These are phyloP conservation scores for Tetrapisispora phaffii DNA, from an alignment of 805 yeast genomes.

Conservation along the genomic window DNA sequence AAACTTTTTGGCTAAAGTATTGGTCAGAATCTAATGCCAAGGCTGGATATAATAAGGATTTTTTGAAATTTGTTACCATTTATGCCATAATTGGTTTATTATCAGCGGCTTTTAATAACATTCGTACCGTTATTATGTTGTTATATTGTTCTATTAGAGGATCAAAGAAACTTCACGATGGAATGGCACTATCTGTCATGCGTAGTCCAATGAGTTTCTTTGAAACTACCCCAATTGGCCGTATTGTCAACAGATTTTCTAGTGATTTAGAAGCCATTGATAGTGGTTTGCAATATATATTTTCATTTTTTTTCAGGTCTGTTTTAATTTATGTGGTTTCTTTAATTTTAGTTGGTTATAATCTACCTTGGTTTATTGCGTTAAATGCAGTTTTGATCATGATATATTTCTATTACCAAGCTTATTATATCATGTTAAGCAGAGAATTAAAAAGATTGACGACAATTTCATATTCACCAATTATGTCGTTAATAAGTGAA, in stretches of 20 bases:
- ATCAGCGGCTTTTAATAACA: slow-evolving; percentile 39
- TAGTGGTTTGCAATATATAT: slow-evolving; percentile 43
- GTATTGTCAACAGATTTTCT: slow-evolving; percentile 55
- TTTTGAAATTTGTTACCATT: slow-evolving; percentile 39
- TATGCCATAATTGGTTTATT: slow-evolving; percentile 49
- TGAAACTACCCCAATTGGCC: slow-evolving; percentile 60
- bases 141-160: slow-evolving; percentile 47
- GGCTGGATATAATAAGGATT: slow-evolving; percentile 35
- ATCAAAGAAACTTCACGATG: slow-evolving; percentile 44
- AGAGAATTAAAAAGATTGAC: slow-evolving; percentile 72
- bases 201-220: slow-evolving; percentile 57
- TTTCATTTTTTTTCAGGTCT: slow-evolving; percentile 39
- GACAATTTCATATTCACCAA: slow-evolving; percentile 62
- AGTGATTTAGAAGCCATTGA: slow-evolving; percentile 53
- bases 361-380: slow-evolving; percentile 45
- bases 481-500: slow-evolving; percentile 76
- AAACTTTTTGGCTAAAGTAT: slow-evolving; percentile 55
- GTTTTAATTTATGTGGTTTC: slow-evolving; percentile 40
- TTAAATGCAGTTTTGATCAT: slow-evolving; percentile 37
- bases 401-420: slow-evolving; percentile 61
- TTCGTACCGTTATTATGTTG: slow-evolving; percentile 41
- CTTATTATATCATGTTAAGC: slow-evolving; percentile 56
- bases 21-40: slow-evolving; percentile 52
- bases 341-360: slow-evolving; percentile 40
- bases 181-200: slow-evolving; percentile 45